phyloP scores from a whole-genome alignment of 179 eudicot genomes.

The Corrigiola litoralis region DNA sequence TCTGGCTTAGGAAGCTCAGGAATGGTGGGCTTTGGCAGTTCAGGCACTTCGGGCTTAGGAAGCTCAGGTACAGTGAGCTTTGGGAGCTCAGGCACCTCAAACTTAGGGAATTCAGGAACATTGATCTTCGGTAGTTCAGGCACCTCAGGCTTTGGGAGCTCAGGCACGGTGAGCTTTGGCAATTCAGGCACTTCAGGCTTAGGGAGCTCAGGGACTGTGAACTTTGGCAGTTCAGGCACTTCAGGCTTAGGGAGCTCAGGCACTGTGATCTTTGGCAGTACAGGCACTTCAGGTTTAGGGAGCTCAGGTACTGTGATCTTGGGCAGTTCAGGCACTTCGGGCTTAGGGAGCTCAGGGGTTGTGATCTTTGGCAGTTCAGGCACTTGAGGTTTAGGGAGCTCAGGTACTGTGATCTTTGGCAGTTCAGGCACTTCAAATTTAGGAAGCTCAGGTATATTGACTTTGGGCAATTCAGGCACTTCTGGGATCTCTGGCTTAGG shows the following conservation, averaged over 20 bases:
- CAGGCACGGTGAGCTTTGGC: constrained; percentile 9
- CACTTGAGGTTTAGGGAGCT: constrained; percentile 12
- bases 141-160: constrained; percentile 4
- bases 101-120: constrained; percentile 1
- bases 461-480: constrained; percentile 6
- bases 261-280: constrained; percentile 4
- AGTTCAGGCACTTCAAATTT: constrained; percentile 1
- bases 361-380: constrained; percentile 8
- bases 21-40: background rate
- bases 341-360: constrained; percentile 1
- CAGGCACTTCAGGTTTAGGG: constrained; percentile 13
- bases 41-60: constrained; percentile 2
- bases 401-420: constrained; percentile 8
- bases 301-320: constrained; percentile 11
- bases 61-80: constrained; percentile 6
- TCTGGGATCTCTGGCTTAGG: background rate
- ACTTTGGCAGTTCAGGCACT: constrained; percentile 3
- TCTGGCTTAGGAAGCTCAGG: constrained; percentile 9
- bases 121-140: constrained; percentile 10
- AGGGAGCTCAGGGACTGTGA: background rate
- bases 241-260: constrained; percentile 14
- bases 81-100: background rate
- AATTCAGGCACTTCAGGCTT: background rate
- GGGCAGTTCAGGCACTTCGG: constrained; percentile 2
- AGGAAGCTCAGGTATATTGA: background rate